These are phyloP conservation scores for Daldinia sp. DNA, from an alignment of 2,329 filamentous ascomycete species.

Conservation along the genomic window DNA sequence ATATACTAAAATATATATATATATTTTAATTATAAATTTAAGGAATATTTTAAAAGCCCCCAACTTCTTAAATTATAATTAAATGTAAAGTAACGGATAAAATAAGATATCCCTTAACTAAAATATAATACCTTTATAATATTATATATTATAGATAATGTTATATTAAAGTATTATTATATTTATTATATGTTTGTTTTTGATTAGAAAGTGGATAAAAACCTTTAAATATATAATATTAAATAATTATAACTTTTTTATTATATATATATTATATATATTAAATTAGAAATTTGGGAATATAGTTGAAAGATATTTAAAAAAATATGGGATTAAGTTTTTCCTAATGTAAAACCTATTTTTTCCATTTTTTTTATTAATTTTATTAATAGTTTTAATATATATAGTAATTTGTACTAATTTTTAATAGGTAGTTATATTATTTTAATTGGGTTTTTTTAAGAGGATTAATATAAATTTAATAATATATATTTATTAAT, in stretches of 20 bases:
- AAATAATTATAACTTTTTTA: background rate
- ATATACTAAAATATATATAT: background rate
- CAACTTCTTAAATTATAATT: background rate
- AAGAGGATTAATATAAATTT: background rate
- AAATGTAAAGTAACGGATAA: background rate
- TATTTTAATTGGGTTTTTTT: background rate
- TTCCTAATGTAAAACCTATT: too few species aligned
- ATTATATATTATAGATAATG: background rate
- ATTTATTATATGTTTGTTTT: background rate
- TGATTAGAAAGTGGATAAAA: background rate
- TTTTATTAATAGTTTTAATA: background rate
- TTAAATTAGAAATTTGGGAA: background rate
- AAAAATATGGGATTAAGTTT: background rate
- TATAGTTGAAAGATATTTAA: background rate
- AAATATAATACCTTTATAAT: background rate
- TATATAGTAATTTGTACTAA: background rate
- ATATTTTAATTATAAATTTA: background rate
- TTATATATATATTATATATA: background rate
- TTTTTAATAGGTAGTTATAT: background rate
- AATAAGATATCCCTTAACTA: background rate
- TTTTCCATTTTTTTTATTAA: background rate
- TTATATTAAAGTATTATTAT: background rate
- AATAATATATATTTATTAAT: background rate
- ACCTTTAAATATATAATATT: background rate
- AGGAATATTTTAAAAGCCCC: background rate